Conservation (phyloP, 1,284 basidiomycete genomes). For the Cronartium quercuum region DNA sequence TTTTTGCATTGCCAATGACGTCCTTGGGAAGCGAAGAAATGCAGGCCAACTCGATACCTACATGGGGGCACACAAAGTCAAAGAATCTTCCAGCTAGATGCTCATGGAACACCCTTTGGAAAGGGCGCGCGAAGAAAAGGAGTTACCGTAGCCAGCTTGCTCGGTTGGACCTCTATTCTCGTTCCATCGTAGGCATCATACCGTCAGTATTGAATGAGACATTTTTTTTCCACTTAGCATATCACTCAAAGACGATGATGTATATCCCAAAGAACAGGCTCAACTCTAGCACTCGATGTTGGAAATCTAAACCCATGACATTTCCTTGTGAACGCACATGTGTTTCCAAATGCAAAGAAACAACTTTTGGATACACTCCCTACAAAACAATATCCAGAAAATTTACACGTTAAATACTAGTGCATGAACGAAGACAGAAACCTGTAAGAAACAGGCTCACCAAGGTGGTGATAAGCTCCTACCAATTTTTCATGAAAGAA, state of each 20-base stretch:
- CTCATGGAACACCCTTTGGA: background rate
- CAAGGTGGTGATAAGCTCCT: constrained; percentile 32
- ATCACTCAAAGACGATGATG: no score
- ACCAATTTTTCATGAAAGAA: background rate
- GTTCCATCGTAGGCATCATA: no score
- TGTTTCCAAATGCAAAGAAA: constrained; percentile 36
- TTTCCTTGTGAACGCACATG: constrained; percentile 21
- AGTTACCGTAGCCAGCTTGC: constrained; percentile 25
- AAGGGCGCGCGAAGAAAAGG: background rate
- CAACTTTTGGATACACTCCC: constrained; percentile 38
- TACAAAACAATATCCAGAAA: background rate
- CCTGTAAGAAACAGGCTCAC: background rate
- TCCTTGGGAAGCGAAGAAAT: constrained; percentile 28
- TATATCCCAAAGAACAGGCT: background rate
- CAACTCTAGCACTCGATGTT: constrained; percentile 33
- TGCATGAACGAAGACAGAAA: background rate
- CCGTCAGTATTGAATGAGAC: no score
- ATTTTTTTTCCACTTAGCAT: no score
- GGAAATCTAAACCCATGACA: constrained; percentile 22
- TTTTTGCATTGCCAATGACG: constrained; percentile 15
- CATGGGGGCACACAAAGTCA: background rate
- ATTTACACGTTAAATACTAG: background rate
- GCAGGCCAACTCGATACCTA: constrained; percentile 35
- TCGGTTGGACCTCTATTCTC: constrained; percentile 11
- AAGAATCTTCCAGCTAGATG: background rate